Base-by-base conservation (phyloP, 1,139 yeast species). In the Pichia sp. region DNA sequence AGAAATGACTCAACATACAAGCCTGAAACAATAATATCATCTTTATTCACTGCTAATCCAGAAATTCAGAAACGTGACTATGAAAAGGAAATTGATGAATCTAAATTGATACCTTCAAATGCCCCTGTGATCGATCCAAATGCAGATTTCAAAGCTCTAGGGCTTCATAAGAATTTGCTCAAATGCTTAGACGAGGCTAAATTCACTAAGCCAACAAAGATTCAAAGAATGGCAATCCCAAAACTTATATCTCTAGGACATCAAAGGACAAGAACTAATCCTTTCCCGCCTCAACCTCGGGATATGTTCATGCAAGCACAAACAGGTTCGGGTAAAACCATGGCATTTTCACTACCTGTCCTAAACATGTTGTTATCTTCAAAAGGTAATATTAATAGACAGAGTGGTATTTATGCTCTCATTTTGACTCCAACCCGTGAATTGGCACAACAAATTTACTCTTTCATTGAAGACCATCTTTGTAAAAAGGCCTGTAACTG, bases 261-360 rank as follows among this genome's bases (percentile, higher is more conserved):
- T 84, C 57, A 67, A 55, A 2, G 72, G 77, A 20, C 79, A 83
- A 49, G 71, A 38, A 55, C 48, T 9, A 55, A 55, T 43, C 56
- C 56, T 12, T 54, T 54, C 10, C 58, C 58, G 8, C 53, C 53
- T n/a, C 57, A 56, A 30, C 59, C 59, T n/a, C 57, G 77, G 34
- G 97, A 92, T 70, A 73, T 90, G 56, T 87, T 92, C 63, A 87
- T 91, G 51, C 95, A 89, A 66, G 96, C 98, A 0, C 97, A 91
- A 70, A 92, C 98, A 0, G 98, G 98, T 53, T 89, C 96, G 0
- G 98, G 98, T 70, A 92, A 92, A 68, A 91, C 98, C 0, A 72
- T 92, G 57, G 84, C 98, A 0, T 93, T 89, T 68, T 75, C 86
- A 14, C 73, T 93, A 49, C 99, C 99, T 0, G 84, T 93, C n/a